These are phyloP conservation scores for Zygosaccharomyces pseudobailii DNA, from an alignment of 1,139 yeast genomes.

Conservation along the genomic window DNA sequence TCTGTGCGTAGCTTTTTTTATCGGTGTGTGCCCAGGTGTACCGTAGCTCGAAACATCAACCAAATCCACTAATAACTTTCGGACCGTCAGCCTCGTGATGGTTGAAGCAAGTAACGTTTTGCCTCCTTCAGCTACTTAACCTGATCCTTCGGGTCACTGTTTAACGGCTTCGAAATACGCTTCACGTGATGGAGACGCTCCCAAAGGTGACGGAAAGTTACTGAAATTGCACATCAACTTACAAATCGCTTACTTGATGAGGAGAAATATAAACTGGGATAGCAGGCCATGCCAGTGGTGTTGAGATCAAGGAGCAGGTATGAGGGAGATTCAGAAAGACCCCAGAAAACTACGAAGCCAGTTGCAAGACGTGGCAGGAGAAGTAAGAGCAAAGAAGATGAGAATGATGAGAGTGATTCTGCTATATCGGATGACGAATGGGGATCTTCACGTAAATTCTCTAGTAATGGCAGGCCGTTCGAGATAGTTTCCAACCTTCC, in stretches of 20 bases:
- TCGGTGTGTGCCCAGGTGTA: no score
- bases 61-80: no score
- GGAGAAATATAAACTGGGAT: not conserved
- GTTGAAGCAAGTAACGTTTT: no score
- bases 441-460: not conserved
- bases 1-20: no score
- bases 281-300: conserved; percentile 8
- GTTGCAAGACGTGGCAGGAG: conserved; percentile 10
- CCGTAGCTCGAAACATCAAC: no score
- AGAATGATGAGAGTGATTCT: conserved; percentile 12
- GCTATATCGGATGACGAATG: conserved; percentile 7
- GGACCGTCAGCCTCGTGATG: no score
- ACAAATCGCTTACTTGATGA: no score
- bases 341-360: conserved; percentile 2
- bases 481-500: conserved; percentile 69
- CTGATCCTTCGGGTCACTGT: no score
- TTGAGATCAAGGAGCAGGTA: conserved; percentile 9
- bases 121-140: no score
- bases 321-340: conserved; percentile 2
- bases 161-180: no score
- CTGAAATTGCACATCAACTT: no score
- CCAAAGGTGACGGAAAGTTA: no score
- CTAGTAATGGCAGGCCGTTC: conserved; percentile 24
- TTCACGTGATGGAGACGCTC: conserved; percentile 1
- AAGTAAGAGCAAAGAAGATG: conserved; percentile 11